Percentiles rank a stretch among this genome's conserved stretches.
Conservation (phyloP, 495 filamentous ascomycete species). For the Chaetomidium leptoderma region DNA sequence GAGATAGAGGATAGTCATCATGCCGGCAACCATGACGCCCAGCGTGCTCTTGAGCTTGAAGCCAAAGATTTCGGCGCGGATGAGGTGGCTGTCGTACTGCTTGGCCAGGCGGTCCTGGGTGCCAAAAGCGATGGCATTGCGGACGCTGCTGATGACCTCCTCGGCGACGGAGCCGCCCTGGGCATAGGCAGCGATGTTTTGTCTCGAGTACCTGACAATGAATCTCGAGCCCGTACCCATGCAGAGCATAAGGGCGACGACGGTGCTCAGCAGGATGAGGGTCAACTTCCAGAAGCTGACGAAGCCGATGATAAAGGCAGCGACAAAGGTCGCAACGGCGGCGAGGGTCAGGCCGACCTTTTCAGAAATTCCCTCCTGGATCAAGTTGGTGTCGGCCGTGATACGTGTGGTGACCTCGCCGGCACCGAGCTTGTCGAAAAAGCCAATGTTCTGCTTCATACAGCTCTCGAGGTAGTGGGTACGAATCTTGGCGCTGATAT, state of each 20-base stretch:
- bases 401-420: conserved; percentile 92
- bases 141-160: conserved; percentile 89
- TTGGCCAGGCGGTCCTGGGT: conserved; percentile 83
- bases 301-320: conserved; percentile 86
- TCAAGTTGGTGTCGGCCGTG: conserved; percentile 81
- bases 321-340: conserved; percentile 71
- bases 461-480: conserved; percentile 79
- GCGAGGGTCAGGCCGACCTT: conserved; percentile 74
- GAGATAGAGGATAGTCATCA: conserved; percentile 79
- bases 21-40: conserved; percentile 70
- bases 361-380: conserved; percentile 85
- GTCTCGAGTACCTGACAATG: conserved; percentile 74
- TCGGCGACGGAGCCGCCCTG: conserved; percentile 85
- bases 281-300: conserved; percentile 82
- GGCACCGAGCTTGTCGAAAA: conserved; percentile 86
- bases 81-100: conserved; percentile 75
- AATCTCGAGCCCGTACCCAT: conserved; percentile 70
- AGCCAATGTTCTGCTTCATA: conserved; percentile 85
- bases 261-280: conserved; percentile 72
- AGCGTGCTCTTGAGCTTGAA: conserved; percentile 66
- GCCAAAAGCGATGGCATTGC: conserved; percentile 89
- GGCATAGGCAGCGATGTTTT: conserved; percentile 72
- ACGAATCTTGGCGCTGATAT: conserved; percentile 78
- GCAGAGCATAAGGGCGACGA: conserved; percentile 65
- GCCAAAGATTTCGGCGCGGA: conserved; percentile 69